These are phyloP conservation scores for Calocybe indica DNA, from an alignment of 768 basidiomycete genomes.

Conservation along the genomic window DNA sequence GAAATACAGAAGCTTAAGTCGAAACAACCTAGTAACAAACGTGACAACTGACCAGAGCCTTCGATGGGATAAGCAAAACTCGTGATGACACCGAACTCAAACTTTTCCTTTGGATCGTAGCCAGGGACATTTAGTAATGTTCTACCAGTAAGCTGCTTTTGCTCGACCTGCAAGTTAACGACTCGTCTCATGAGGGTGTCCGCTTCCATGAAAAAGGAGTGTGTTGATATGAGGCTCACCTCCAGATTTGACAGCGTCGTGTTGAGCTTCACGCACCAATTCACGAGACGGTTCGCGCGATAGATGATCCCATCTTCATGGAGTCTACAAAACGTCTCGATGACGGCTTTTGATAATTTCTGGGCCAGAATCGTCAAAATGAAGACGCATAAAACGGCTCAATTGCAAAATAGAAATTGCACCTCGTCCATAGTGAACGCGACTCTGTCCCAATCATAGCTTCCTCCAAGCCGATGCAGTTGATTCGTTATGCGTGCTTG, in stretches of 20 bases:
- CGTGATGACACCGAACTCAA: constrained; percentile 94
- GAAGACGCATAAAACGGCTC: neutral
- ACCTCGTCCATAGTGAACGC: constrained; percentile 97
- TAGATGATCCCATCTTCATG: constrained; percentile 92
- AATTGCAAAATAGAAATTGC: constrained; percentile 12
- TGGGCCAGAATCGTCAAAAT: constrained; percentile 18
- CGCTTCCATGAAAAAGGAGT: neutral
- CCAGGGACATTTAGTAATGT: constrained; percentile 89
- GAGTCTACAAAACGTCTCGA: constrained; percentile 85
- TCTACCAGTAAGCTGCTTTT: constrained; percentile 80
- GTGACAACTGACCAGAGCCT: constrained; percentile 55
- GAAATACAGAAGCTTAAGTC: neutral
- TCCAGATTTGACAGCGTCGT: constrained; percentile 98
- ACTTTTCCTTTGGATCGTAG: constrained; percentile 90
- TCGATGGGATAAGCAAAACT: constrained; percentile 95
- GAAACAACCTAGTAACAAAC: neutral
- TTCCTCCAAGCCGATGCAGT: constrained; percentile 82
- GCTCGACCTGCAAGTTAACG: constrained; percentile 63
- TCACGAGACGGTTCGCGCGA: constrained; percentile 93
- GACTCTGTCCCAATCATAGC: constrained; percentile 90
- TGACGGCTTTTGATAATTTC: constrained; percentile 80
- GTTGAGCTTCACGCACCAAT: constrained; percentile 96
- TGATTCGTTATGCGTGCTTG: constrained; percentile 91
- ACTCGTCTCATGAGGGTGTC: neutral
- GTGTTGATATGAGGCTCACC: constrained; percentile 30